Conservation (phyloP, 768 basidiomycete species). For the Amanita muscaria region DNA sequence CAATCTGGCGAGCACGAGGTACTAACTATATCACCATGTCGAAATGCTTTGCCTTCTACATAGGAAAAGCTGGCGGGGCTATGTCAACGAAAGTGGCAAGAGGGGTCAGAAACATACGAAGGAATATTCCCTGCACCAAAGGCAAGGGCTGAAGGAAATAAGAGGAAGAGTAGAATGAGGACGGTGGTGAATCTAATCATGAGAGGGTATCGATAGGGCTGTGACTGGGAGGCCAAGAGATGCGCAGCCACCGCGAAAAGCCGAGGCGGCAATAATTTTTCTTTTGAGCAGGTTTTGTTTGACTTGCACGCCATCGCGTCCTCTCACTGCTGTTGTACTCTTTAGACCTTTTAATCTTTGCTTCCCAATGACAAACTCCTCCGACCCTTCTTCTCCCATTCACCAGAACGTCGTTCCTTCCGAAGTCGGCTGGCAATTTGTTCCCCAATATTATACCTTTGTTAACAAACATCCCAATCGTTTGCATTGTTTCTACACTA, state of each 20-base stretch:
- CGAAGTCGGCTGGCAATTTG: constrained; percentile 99
- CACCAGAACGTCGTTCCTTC: constrained; percentile 73
- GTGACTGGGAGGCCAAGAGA: not conserved
- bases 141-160: constrained; percentile 55
- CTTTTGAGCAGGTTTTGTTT: constrained; percentile 23
- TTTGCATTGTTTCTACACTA: constrained; percentile 98
- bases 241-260: constrained; percentile 13
- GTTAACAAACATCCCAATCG: constrained; percentile 96
- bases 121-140: constrained; percentile 89
- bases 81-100: constrained; percentile 11
- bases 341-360: constrained; percentile 24
- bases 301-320: constrained; percentile 11
- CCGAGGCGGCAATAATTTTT: constrained; percentile 25
- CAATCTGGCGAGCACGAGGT: not conserved
- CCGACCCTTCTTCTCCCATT: constrained; percentile 30
- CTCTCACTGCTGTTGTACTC: constrained; percentile 25
- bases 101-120: constrained; percentile 30
- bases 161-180: constrained; percentile 37
- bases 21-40: constrained; percentile 84
- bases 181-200: constrained; percentile 16
- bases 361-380: constrained; percentile 29
- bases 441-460: constrained; percentile 98
- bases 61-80: constrained; percentile 56
- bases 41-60: constrained; percentile 77
- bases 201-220: not conserved